These are phyloP conservation scores for Singerocomus inundabilis DNA, from an alignment of 1,284 basidiomycete species.

Conservation along the genomic window DNA sequence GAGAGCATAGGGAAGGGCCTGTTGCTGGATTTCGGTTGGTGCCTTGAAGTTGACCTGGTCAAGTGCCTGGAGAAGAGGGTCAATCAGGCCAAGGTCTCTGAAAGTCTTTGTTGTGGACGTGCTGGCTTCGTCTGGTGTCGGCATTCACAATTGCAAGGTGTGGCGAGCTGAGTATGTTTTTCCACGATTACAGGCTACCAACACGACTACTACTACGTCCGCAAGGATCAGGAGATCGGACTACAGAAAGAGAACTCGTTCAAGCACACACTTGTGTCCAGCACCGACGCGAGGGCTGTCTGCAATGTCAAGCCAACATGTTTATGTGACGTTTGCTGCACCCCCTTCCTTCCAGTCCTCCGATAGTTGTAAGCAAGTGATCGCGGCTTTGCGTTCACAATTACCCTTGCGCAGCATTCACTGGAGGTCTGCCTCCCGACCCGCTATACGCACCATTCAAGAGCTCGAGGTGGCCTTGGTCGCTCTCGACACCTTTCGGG, in stretches of 20 bases:
- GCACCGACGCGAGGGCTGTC: conserved; percentile 1
- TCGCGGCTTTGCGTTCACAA: conserved; percentile 64
- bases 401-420: conserved; percentile 86
- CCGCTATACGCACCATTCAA: conserved; percentile 81
- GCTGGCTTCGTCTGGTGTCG: conserved; percentile 57
- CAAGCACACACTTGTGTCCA: not conserved
- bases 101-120: conserved; percentile 56
- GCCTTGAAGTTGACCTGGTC: conserved; percentile 80
- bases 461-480: conserved; percentile 77
- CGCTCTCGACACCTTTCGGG: conserved; percentile 66
- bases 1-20: conserved; percentile 88
- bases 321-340: conserved; percentile 66
- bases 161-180: conserved; percentile 5
- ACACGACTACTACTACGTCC: too few species aligned
- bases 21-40: conserved; percentile 91
- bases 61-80: conserved; percentile 87
- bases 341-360: conserved; percentile 63
- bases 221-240: not conserved
- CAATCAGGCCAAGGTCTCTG: conserved; percentile 82
- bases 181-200: conserved; percentile 13
- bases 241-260: not conserved
- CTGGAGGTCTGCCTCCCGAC: conserved; percentile 76
- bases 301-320: conserved; percentile 37
- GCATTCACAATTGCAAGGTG: conserved; percentile 36
- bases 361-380: conserved; percentile 69